phyloP scores from a whole-genome alignment of 2,329 filamentous ascomycete genomes.

The Acrodontium crateriforme region DNA sequence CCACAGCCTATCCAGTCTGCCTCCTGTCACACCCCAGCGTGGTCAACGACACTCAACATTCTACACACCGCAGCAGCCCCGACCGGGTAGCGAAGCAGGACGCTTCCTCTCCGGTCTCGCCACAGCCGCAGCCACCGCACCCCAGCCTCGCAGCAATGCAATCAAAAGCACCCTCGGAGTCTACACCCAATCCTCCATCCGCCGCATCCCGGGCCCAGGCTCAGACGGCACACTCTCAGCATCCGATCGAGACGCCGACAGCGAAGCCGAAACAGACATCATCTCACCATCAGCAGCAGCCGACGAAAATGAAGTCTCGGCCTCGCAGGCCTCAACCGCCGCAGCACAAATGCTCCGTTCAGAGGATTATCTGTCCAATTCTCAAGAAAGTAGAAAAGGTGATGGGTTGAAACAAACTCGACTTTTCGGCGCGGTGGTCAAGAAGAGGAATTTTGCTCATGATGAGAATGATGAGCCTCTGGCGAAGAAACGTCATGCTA shows the following conservation, averaged over 20 bases:
- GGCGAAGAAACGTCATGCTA: no score
- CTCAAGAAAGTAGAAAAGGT: constrained; percentile 25
- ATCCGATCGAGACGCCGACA: constrained; percentile 38
- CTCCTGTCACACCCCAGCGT: constrained; percentile 59
- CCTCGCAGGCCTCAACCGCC: constrained; percentile 64
- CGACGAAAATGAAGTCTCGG: constrained; percentile 44
- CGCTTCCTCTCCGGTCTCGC: constrained; percentile 10
- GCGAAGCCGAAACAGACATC: constrained; percentile 44
- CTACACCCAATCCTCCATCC: constrained; percentile 12
- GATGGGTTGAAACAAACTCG: constrained; percentile 42
- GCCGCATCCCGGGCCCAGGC: constrained; percentile 6
- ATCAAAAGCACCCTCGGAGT: constrained; percentile 4
- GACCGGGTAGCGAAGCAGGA: constrained; percentile 11
- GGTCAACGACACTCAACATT: constrained; percentile 31
- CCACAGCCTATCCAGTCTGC: constrained; percentile 73
- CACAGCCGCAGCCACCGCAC: constrained; percentile 32
- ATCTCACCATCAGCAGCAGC: constrained; percentile 38
- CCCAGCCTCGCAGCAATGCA: constrained; percentile 33
- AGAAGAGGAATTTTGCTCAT: constrained; percentile 37
- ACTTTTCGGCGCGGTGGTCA: constrained; percentile 48
- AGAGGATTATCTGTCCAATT: constrained; percentile 26
- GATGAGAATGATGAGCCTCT: constrained; percentile 17
- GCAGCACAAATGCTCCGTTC: constrained; percentile 48
- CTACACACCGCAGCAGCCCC: constrained; percentile 32
- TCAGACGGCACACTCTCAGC: constrained; percentile 62